Evolutionary conservation across 495 filamentous ascomycete species (phyloP), one percentile per base, ranked within the genome.

Genomic region (Penicillium daleae): DNA sequence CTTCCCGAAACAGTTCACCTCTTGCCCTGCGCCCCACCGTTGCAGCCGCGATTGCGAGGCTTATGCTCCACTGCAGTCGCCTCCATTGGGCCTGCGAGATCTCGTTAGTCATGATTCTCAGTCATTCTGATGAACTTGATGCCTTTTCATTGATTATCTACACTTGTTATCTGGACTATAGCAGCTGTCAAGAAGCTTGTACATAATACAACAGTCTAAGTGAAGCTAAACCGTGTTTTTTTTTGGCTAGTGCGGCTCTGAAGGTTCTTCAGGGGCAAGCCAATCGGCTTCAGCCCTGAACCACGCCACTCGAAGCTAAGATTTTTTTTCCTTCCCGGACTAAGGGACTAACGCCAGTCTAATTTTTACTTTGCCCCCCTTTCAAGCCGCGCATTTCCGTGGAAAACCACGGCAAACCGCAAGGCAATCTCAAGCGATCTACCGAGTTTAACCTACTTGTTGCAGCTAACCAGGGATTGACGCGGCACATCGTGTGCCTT

Each of bases 201-300:
- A 46, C 42, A 46, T 21, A 22, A 46, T 46, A 9, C 19, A 12
- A 6, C 21, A 46, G 8, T 39, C 2, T 39, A 39, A 37, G 0
- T 24, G 21, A 46, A 13, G 19, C 42, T 24, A 12, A n/a, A 22
- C 9, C 0, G 7, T 1, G 19, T 24, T 3, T 46, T 3, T 9
- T 9, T 46, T 24, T 9, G 12, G 46, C 24, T 50, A 50, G 46
- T 27, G 51, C 51, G 31, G 51, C 51, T 54, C 31, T 35, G 8
- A 24, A 21, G 19, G 9, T 35, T 37, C 13, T 32, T 54, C 32
- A 15, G 4, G 17, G 31, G 17, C 31, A 54, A 37, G 21, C 51
- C 51, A 54, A 54, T 54, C 51, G 51, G 51, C 51, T 54, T 32
- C 51, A 13, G 51, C 32, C n/a, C n/a, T n/a, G n/a, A n/a, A n/a